phyloP scores from a whole-genome alignment of 768 basidiomycete genomes.

The Russula earlei region DNA sequence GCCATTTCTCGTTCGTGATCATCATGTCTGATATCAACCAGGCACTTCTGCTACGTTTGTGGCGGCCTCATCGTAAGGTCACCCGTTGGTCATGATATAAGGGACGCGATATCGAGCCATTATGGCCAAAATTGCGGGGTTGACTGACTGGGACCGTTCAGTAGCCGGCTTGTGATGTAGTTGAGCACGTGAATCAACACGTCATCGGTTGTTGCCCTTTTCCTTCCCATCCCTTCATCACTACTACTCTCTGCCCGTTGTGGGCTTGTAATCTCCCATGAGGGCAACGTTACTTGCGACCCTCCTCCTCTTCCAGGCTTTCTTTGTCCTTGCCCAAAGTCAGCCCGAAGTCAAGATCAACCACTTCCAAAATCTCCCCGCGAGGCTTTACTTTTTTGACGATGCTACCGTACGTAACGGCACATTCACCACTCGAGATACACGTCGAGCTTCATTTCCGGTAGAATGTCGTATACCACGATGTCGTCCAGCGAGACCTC shows the following conservation, averaged over 20 bases:
- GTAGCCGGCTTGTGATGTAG: no score
- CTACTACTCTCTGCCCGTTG: background rate
- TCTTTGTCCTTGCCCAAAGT: conserved; percentile 12
- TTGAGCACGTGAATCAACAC: background rate
- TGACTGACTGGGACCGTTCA: conserved; percentile 9
- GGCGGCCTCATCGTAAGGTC: conserved; percentile 30
- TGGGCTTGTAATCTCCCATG: conserved; percentile 5
- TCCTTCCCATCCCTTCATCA: background rate
- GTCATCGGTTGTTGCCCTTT: background rate
- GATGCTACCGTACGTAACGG: conserved; percentile 63
- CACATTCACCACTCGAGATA: background rate
- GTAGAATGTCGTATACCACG: conserved; percentile 74
- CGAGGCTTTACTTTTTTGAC: conserved; percentile 83
- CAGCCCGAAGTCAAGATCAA: conserved; percentile 26
- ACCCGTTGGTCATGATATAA: conserved; percentile 18
- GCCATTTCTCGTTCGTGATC: background rate
- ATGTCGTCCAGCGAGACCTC: conserved; percentile 55
- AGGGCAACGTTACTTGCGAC: background rate
- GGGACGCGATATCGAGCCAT: conserved; percentile 26
- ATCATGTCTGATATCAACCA: background rate
- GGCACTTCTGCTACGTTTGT: background rate
- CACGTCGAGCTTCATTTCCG: background rate
- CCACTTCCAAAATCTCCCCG: conserved; percentile 64
- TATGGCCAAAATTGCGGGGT: conserved; percentile 28
- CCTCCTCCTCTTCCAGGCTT: conserved; percentile 1